Base-by-base conservation (phyloP, 495 filamentous ascomycete genomes). In the Aspergillus panamensis region DNA sequence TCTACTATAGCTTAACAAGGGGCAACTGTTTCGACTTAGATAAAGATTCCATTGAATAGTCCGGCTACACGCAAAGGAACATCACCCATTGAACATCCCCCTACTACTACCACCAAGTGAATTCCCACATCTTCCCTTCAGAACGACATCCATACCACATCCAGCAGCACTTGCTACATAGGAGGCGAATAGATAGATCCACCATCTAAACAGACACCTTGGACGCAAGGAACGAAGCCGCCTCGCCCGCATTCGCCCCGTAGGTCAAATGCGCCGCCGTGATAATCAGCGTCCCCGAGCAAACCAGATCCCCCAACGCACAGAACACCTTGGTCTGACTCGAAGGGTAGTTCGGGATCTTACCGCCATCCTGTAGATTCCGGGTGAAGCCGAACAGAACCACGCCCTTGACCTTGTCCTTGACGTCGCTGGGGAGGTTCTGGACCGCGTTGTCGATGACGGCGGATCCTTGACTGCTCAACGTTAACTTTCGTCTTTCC, bases 331-430 rank as follows among this genome's bases (percentile, higher is more conserved):
- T 64, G 21, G 71, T 66, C 53, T 77, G 70, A 17, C 58, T 62
- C 10, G 63, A 45, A 30, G 76, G 74, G 61, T 80, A 80, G 48
- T 72, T 72, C 33, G 76, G 76, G 53, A 82, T 73, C 33, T 69
- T 61, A 4, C 77, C 73, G 9, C 65, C 58, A 17, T 83, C 72
- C 61, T 80, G 78, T 30, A 73, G 63, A 63, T 82, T 83, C 58
- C 80, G 76, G 32, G 82, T 83, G 65, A 83, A 82, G 4, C 82
- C 81, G 53, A 76, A 84, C 2, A 79, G 70, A 25, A 81, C 74
- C 5, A 79, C 80, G 8, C 77, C 80, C 42, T 72, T 75, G 58
- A 83, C 74, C 62, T 74, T 70, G 49, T 70, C 61, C 45, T 71
- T 66, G 20, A 80, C 70, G n/a, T 63, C 59, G 5, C 65, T 56